Base-by-base conservation (phyloP, 2,329 filamentous ascomycete genomes). In the Botrytis elliptica region DNA sequence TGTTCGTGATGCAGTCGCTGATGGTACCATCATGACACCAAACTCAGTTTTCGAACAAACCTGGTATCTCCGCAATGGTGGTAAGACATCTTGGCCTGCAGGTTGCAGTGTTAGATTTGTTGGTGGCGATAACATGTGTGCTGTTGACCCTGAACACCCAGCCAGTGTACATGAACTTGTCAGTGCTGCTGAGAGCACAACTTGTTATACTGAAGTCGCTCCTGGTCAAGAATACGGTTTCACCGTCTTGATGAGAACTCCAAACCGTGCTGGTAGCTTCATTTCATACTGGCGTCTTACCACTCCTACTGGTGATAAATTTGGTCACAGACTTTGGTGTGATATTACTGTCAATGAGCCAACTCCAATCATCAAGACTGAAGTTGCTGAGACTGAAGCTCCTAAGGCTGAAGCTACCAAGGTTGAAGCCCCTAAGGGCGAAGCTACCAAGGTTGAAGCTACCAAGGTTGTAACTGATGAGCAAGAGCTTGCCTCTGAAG, bases 231-330 rank as follows among this genome's bases (percentile, higher is more conserved):
- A 92, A 78, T 89, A 90, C 74, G 86, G 91, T 36, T 99, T 99
- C 85, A 93, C 92, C 55, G 92, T 98, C 52, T 85, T 91, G 60
- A 90, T 99, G 82, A 93, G 94, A 82, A 93, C 94, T 29, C 94
- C 95, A 25, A 83, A 86, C 70, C 92, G 92, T 67, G 84, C 89
- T 72, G 95, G 95, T 72, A 93, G 92, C 82, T 87, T 91, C 74
- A 96, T 97, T 80, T 98, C 96, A 2, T 98, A 98, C 87, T 99
- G 96, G 96, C 94, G 95, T 76, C 85, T 99, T 77, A 97, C 95
- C 78, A 90, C 93, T 74, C 87, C 90, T 12, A 90, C 93, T 73
- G 95, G 95, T 38, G 85, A 88, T 76, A 92, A 93, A 77, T 98
- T 98, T 77, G 96, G 96, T 57, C 93, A 98, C 84, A 93, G 94